Evolutionary conservation across 208 protist genomes (phyloP), one percentile per base, ranked within the genome.

Genomic region (Sergeia podlipaevii): DNA sequence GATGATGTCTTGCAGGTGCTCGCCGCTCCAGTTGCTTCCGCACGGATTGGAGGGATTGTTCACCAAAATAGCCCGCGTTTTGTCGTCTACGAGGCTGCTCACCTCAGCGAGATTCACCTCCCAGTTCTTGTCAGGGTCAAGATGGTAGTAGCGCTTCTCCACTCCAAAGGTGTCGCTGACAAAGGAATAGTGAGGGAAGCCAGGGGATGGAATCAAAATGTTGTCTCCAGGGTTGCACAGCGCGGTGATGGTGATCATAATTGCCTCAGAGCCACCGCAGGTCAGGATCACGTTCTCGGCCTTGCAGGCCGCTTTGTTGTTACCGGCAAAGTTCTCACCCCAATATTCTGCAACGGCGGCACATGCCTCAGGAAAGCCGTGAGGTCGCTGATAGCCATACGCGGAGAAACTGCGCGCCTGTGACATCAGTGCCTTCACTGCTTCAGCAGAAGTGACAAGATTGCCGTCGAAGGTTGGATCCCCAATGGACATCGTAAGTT

Each of bases 41-140:
- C 90, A 97, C 24, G 94, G 91, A 66, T 97, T 97, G 11, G 77
- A 92, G 20, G 94, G 94, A 68, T 97, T 97, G 44, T 78, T 97
- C 27, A 97, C 49, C 2, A 97, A 7, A 21, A 97, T 91, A 4
- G 72, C 85, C 34, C 54, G 66, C 1, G 94, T 97, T 2, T 58
- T 74, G 6, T 59, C 54, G 50, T 95, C 81, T 5, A 96, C 80
- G 4, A 90, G 44, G 32, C 65, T 61, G 42, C 62, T 66, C 3
- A 97, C 11, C 30, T 87, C 59, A 2, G 72, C 74, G 11, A 97
- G 56, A 55, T 97, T 78, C n/a, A 84, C 46, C 49, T 96, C 77
- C 90, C 93, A 97, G 49, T 82, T 66, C 32, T 75, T 85, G 2
- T 93, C 67, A 18, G 75, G 54, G 29, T 80, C 23, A 18, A 91